Conservation (phyloP, 179 eudicot species). For the Camellia oleifera region DNA sequence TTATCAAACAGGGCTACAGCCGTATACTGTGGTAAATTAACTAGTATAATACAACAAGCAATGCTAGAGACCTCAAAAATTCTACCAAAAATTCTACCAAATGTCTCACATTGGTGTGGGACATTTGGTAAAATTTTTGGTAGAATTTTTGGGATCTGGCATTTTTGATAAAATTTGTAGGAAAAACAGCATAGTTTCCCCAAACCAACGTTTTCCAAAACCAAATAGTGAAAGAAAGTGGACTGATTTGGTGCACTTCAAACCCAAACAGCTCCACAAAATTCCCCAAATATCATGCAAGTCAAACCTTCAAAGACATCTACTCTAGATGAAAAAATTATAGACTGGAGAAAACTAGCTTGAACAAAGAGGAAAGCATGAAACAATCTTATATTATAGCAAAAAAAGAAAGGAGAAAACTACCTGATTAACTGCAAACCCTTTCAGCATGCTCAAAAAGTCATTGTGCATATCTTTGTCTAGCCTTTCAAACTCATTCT, state of each 20-base stretch:
- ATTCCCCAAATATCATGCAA: not conserved
- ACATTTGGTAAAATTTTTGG: not conserved
- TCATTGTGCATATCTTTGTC: slow-evolving; percentile 72
- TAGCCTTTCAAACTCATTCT: slow-evolving; percentile 75
- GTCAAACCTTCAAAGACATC: not conserved
- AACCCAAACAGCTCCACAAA: slow-evolving; percentile 2
- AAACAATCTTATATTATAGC: not conserved
- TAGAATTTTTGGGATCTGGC: not conserved
- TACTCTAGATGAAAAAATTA: not conserved
- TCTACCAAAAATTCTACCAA: no score
- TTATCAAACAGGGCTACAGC: not conserved
- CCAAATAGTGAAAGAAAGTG: not conserved
- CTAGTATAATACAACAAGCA: no score
- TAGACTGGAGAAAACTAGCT: not conserved
- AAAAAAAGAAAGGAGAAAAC: not conserved
- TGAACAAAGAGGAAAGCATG: not conserved
- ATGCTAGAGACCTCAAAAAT: no score
- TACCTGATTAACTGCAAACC: slow-evolving; percentile 91
- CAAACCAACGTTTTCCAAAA: not conserved
- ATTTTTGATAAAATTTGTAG: not conserved
- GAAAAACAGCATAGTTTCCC: not conserved
- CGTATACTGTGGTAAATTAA: no score
- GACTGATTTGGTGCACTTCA: not conserved
- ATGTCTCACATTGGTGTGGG: no score
- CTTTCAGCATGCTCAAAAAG: slow-evolving; percentile 84